Evolutionary conservation across 805 yeast genomes (phyloP), one percentile per base, ranked within the genome.

Genomic region (Yamadazyma endophytica): DNA sequence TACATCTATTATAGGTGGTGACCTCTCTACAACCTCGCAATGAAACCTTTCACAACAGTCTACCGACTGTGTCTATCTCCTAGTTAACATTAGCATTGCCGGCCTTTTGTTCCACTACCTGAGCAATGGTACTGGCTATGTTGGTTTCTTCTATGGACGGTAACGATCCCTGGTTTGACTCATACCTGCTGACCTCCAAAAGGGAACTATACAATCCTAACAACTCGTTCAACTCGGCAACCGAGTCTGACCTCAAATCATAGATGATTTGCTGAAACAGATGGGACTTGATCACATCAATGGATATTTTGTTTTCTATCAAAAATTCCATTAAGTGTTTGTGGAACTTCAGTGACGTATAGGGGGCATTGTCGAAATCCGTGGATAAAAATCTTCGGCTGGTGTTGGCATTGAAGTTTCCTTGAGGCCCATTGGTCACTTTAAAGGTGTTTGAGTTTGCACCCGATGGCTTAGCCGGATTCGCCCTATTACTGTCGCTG

Each of bases 251-350:
- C 31, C 72, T 57, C 37, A 75, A 55, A 25, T 75, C 75, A 42
- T 63, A 67, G 11, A 75, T 55, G 24, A 75, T 46, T 40, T 74
- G 78, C 46, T 69, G 70, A 43, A 75, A 75, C 6, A 75, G 59
- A 14, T 58, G 67, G 30, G 75, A 65, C 49, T 68, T 69, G n/a
- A 73, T 67, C 7, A 66, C 64, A 14, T 54, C 56, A 18, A 73
- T 60, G 1, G 75, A 64, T 8, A 75, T 51, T 44, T 71, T 72
- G 49, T 75, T 70, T n/a, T 73, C 79, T 11, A 68, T 59, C 22
- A 74, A 47, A 35, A 74, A 75, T 39, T 58, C 63, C 59, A 73
- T 55, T 17, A 75, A 49, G 38, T 73, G 74, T 39, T 64, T 67
- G 36, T 72, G 79, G 46, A 75, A 71, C 39, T 64, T 68, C 47